A percentile compares a stretch with the other conserved stretches of the same genome.
phyloP scores from a whole-genome alignment of 352 stramenopile species.

The Thraustotheca clavata region DNA sequence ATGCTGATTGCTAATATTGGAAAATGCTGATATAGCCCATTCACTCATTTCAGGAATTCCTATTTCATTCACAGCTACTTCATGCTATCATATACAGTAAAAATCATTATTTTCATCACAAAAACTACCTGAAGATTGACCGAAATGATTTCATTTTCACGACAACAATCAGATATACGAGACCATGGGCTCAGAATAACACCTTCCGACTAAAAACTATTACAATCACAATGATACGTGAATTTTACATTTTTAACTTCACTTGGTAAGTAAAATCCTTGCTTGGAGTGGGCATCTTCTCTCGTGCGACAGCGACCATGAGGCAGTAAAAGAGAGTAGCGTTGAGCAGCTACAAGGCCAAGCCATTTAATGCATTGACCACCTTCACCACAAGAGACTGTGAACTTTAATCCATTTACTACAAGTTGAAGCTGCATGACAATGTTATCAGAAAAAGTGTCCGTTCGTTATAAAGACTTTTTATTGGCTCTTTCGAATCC shows the following conservation, averaged over 20 bases:
- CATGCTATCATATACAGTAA: conserved; percentile 34
- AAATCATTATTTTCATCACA: background rate
- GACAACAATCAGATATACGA: conserved; percentile 50
- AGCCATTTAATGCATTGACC: conserved; percentile 76
- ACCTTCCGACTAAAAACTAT: conserved; percentile 38
- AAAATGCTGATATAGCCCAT: conserved; percentile 60
- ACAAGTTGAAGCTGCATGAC: conserved; percentile 55
- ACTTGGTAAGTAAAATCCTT: conserved; percentile 72
- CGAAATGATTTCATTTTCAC: conserved; percentile 58
- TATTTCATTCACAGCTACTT: conserved; percentile 76
- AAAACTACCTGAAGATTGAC: conserved; percentile 50
- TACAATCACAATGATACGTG: background rate
- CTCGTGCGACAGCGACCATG: conserved; percentile 64
- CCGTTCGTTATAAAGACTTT: no score
- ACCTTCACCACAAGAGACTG: conserved; percentile 69
- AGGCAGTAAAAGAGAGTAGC: conserved; percentile 52
- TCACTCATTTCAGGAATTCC: conserved; percentile 50
- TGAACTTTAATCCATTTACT: conserved; percentile 60
- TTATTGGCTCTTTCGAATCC: background rate
- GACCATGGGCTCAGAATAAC: conserved; percentile 40
- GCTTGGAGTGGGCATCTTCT: conserved; percentile 61
- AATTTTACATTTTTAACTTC: conserved; percentile 26
- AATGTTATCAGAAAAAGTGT: background rate
- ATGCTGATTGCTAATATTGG: conserved; percentile 18
- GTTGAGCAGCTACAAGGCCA: conserved; percentile 64